A percentile compares a stretch with the other conserved stretches of the same genome.
Conservation (phyloP, 495 filamentous ascomycete genomes). For the Penicillium roqueforti region DNA sequence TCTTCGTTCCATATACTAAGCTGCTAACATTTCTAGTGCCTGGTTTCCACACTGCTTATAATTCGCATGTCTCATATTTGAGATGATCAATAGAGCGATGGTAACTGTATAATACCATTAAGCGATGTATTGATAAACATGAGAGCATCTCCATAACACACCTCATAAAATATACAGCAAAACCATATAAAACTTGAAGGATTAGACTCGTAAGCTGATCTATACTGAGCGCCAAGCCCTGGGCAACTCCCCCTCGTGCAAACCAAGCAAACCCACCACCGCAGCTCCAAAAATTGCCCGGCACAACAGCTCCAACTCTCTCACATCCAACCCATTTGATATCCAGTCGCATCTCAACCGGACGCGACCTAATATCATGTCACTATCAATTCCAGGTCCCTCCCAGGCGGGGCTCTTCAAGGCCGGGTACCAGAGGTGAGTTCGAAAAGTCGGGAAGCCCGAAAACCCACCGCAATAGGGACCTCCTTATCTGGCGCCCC, state of each 20-base stretch:
- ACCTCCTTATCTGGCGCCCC: constrained; percentile 27
- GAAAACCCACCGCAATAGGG: constrained; percentile 27
- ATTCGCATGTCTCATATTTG: constrained; percentile 3
- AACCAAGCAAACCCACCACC: constrained; percentile 43
- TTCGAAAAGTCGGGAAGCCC: constrained; percentile 11
- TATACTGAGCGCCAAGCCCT: constrained; percentile 11
- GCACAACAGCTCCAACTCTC: constrained; percentile 30
- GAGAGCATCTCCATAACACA: background rate
- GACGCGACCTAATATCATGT: constrained; percentile 61
- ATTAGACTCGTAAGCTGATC: background rate
- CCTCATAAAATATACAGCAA: background rate
- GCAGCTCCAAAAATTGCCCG: constrained; percentile 46
- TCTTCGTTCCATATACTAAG: background rate
- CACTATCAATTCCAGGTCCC: constrained; percentile 87
- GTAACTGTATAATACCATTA: background rate
- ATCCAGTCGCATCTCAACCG: constrained; percentile 22
- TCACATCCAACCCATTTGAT: constrained; percentile 19
- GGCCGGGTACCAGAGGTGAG: constrained; percentile 91
- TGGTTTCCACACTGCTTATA: constrained; percentile 28
- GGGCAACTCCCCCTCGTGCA: constrained; percentile 39
- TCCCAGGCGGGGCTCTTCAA: constrained; percentile 95
- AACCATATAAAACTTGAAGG: background rate
- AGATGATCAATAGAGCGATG: constrained; percentile 1
- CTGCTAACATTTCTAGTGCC: constrained; percentile 24
- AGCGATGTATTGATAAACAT: background rate